phyloP scores from a whole-genome alignment of 257 asterid genomes.

The Jasminum sambac region DNA sequence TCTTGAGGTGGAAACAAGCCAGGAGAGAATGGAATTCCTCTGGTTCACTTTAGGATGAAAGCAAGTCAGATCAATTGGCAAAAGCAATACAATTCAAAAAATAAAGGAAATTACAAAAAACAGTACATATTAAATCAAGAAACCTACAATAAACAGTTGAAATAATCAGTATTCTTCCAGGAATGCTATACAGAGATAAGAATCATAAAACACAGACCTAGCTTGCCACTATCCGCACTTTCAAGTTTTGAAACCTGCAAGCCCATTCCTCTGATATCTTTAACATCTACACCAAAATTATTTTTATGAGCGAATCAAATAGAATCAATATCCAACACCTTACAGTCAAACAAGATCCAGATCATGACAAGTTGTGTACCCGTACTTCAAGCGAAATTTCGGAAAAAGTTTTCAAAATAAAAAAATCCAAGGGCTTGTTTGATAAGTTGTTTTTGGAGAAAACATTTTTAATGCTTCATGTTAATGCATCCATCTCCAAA shows the following conservation, averaged over 20 bases:
- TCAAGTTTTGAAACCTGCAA: conserved; percentile 97
- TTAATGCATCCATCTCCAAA: conserved; percentile 21
- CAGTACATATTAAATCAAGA: conserved; percentile 1
- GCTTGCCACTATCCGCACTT: conserved; percentile 54
- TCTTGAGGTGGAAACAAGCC: conserved; percentile 62
- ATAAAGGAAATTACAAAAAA: background rate
- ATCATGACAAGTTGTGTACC: background rate
- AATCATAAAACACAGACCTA: conserved; percentile 45
- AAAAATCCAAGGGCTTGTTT: background rate
- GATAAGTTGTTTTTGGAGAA: background rate
- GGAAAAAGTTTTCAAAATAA: background rate
- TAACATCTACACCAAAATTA: conserved; percentile 53
- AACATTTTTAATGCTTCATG: background rate
- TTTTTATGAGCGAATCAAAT: background rate
- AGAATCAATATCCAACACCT: background rate
- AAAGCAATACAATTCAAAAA: conserved; percentile 12
- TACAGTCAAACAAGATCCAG: background rate
- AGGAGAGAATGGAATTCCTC: conserved; percentile 71
- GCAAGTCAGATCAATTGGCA: conserved; percentile 18
- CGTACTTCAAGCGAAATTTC: background rate
- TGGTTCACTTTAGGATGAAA: conserved; percentile 48
- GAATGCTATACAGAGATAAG: conserved; percentile 7
- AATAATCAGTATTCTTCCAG: conserved; percentile 12
- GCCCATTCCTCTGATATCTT: conserved; percentile 93
- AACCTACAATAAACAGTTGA: conserved; percentile 6